Base-by-base conservation (phyloP, 2,329 filamentous ascomycete species). In the Fusarium nodosum region DNA sequence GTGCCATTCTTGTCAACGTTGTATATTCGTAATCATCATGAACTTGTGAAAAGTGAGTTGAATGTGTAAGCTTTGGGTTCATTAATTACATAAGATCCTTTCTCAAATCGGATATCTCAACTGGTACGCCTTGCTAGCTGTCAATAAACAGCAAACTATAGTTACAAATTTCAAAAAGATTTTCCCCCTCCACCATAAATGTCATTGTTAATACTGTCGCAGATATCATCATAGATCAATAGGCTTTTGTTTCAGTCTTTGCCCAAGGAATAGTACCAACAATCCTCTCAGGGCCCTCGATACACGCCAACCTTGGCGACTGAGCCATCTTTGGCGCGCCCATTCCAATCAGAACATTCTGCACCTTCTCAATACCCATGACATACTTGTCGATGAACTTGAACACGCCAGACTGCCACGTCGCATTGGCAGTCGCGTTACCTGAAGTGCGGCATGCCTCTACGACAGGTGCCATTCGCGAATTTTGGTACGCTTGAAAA, bases 341-440 rank as follows among this genome's bases (percentile, higher is more conserved):
- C 9, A 61, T 13, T 0, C 51, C 55, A 11, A 63, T 36, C 8
- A 72, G 4, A 18, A 55, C 39, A 28, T 51, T 71, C 34, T 72
- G 69, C 3, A 72, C 28, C 9, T 15, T 47, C 1, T 46, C 39
- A 10, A 47, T 42, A 1, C 64, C 42, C 13, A 72, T 31, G n/a
- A 72, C 30, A 11, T 66, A 46, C 18, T 60, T 64, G 16, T 72
- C 66, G 3, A 72, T 30, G 4, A 72, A 66, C 38, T 66, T 71
- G 60, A 47, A 52, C 18, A 65, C 36, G 0, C 45, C 52, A 13
- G 56, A 71, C 26, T 68, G 56, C 69, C 69, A 72, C 5, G 69
- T 66, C 1, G 69, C 61, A 2, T 22, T 68, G 2, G 69, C 15
- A 8, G 48, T 52, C 4, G 62, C 3, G 53, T 72, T 12, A 36